phyloP scores from a whole-genome alignment of 164 flowering plant genomes.

The Platanus orientalis region DNA sequence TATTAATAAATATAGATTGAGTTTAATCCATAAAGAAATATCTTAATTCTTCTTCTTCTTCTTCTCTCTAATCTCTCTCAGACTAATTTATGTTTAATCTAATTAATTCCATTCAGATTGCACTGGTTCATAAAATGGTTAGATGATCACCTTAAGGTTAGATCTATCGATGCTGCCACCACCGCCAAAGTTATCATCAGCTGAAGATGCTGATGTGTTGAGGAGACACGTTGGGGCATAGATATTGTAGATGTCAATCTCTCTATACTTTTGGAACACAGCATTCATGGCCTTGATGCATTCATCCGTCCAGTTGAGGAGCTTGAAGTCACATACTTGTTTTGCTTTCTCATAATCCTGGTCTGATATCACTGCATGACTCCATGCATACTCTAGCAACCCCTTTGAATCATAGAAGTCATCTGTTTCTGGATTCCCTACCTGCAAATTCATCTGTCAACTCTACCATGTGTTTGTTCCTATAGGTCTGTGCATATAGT shows the following conservation, averaged over 20 bases:
- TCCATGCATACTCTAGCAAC: conserved; percentile 65
- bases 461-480: background rate
- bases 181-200: background rate
- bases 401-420: conserved; percentile 53
- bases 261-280: conserved; percentile 31
- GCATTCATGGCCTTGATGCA: conserved; percentile 33
- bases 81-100: too few species aligned
- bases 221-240: conserved; percentile 51
- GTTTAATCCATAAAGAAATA: too few species aligned
- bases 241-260: conserved; percentile 65
- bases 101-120: too few species aligned
- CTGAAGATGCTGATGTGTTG: conserved; percentile 19
- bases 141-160: conserved; percentile 2
- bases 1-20: too few species aligned
- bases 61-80: too few species aligned
- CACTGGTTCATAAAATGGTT: too few species aligned
- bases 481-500: too few species aligned
- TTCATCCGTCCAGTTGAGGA: conserved; percentile 26
- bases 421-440: conserved; percentile 69
- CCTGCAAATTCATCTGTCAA: conserved; percentile 30
- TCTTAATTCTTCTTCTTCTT: too few species aligned
- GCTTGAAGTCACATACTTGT: conserved; percentile 47
- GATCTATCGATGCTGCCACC: conserved; percentile 6
- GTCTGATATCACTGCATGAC: conserved; percentile 61
- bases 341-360: conserved; percentile 30